phyloP scores from a whole-genome alignment of 2,329 filamentous ascomycete genomes.

The Cyclaneusma minus region DNA sequence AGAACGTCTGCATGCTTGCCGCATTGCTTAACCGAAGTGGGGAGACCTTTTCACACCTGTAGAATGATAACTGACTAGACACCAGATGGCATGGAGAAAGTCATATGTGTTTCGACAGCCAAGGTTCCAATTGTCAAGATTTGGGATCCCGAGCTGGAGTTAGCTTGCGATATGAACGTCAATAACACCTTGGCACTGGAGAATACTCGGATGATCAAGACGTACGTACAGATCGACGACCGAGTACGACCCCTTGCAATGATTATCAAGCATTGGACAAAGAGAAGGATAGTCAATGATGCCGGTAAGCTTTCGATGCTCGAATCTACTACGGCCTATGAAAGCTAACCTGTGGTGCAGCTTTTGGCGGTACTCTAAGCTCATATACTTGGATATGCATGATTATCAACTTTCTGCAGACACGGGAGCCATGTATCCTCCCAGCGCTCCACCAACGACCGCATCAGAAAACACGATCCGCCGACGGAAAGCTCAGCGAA shows the following conservation, averaged over 20 bases:
- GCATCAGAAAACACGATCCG: slow-evolving; percentile 41
- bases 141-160: slow-evolving; percentile 82
- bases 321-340: background rate
- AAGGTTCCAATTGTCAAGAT: slow-evolving; percentile 98
- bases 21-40: slow-evolving; percentile 70
- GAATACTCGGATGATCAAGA: slow-evolving; percentile 96
- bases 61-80: slow-evolving; percentile 19
- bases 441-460: slow-evolving; percentile 69
- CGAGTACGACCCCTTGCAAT: slow-evolving; percentile 85
- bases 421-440: slow-evolving; percentile 67
- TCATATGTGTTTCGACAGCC: slow-evolving; percentile 85
- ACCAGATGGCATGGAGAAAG: slow-evolving; percentile 86
- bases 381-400: slow-evolving; percentile 99
- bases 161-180: slow-evolving; percentile 97
- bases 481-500: slow-evolving; percentile 52
- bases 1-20: slow-evolving; percentile 81
- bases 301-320: slow-evolving; percentile 51
- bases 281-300: slow-evolving; percentile 83
- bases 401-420: slow-evolving; percentile 91
- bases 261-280: slow-evolving; percentile 97
- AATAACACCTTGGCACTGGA: slow-evolving; percentile 92
- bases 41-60: slow-evolving; percentile 2
- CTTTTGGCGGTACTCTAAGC: slow-evolving; percentile 83
- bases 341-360: slow-evolving; percentile 30
- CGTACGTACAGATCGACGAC: slow-evolving; percentile 85